phyloP scores from a whole-genome alignment of 495 filamentous ascomycete species.

The Aspergillus haitiensis region DNA sequence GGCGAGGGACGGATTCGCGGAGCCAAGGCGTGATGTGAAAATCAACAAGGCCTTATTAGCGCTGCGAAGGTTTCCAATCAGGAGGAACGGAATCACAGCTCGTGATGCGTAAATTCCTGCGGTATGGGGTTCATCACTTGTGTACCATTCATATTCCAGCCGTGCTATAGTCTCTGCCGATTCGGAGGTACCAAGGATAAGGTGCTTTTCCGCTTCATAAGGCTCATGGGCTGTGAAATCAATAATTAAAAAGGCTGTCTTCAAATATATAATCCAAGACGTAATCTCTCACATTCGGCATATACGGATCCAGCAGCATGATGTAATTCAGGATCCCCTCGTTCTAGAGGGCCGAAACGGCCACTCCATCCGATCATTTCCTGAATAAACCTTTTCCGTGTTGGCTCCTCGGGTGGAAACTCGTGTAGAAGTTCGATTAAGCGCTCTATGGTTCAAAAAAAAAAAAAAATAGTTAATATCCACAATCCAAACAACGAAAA shows the following conservation, averaged over 20 bases:
- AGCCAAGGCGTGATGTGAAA: conserved; percentile 71
- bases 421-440: conserved; percentile 66
- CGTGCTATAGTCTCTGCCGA: conserved; percentile 75
- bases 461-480: not conserved
- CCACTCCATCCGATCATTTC: conserved; percentile 89
- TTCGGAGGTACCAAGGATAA: conserved; percentile 85
- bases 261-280: not conserved
- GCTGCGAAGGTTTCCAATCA: conserved; percentile 84
- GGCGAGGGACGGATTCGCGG: conserved; percentile 65
- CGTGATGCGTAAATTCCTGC: conserved; percentile 87
- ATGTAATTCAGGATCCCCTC: conserved; percentile 93
- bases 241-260: conserved; percentile 20
- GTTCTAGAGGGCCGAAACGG: conserved; percentile 80
- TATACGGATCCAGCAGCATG: conserved; percentile 87
- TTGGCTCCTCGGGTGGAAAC: conserved; percentile 82
- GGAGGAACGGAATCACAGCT: conserved; percentile 87
- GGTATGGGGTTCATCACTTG: conserved; percentile 79
- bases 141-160: conserved; percentile 94
- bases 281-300: conserved; percentile 65
- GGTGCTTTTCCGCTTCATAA: conserved; percentile 90
- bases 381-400: conserved; percentile 83
- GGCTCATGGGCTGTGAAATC: conserved; percentile 67
- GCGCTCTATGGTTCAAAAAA: conserved; percentile 41
- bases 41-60: conserved; percentile 78
- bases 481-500: not conserved